Base-by-base conservation (phyloP, 2,329 filamentous ascomycete genomes). In the Penicillium glabrum region DNA sequence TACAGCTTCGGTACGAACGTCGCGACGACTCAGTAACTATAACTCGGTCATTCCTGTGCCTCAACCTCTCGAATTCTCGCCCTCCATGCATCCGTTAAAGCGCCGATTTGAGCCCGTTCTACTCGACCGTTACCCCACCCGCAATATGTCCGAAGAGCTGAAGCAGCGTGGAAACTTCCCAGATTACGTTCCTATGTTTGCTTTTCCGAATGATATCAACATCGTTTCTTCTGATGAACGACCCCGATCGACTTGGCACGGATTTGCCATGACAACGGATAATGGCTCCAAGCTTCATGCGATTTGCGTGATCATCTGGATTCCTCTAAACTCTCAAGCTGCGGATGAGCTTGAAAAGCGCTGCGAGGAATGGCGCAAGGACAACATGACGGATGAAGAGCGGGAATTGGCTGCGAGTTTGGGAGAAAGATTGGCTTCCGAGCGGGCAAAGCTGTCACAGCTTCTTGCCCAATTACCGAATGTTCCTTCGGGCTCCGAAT, bases 111-210 rank as follows among this genome's bases (percentile, higher is more conserved):
- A 99, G 73, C 95, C 95, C 8, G 93, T 96, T n/a, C 80, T 99
- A 23, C 85, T 99, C 29, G 95, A 99, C 74, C 86, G 93, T 73
- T 98, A 98, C 68, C 95, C 95, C 8, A 89, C 91, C 16, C 91
- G 91, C 71, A 85, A 86, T 62, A 89, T 91, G 70, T 82, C 86
- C 23, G 92, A 96, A 57, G 93, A 97, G 65, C 76, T 89, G 51
- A 86, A 90, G 65, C 84, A 89, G 67, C 84, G 95, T 69, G 92
- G 91, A 53, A 88, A 85, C 56, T 98, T 99, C 70, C 95, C 95
- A 1, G 95, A 99, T 71, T 99, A 97, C 69, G 91, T 99, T 19
- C 95, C 95, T 55, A 98, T 99, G 95, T 99, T 99, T 75, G 93
- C 95, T 53, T 99, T 98, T 68, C 95, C 95, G 46, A 97, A 98